Evolutionary conservation across 306 rosid species (phyloP), one percentile per base, ranked within the genome.

Genomic region (Chamaecrista fasciculata): DNA sequence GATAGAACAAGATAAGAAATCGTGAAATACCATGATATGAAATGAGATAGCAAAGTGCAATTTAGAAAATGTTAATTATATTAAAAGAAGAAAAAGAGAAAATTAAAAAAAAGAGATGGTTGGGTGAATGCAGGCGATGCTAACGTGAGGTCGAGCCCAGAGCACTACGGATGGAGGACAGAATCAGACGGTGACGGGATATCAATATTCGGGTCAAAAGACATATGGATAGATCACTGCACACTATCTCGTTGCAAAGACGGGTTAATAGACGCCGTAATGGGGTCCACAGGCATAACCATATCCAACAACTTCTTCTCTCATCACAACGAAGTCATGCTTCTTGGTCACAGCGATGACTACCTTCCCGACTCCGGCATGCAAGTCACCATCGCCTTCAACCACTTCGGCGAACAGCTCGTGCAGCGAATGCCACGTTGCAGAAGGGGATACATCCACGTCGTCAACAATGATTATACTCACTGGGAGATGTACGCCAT

Each of bases 401-500:
- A 93, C 74, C 98, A 93, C 79, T 93, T 93, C 3, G 98, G 98
- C 0, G 79, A 88, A 56, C 42, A 88, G 48, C 86, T 93, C 0
- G 91, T 93, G 0, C 98, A 93, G 79, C 58, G 98, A 31, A 93
- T 93, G 96, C 98, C 98, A 0, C 77, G 98, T 0, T 93, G 98
- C 76, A 59, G 98, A 4, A 78, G 79, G 5, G 98, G 98, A 2
- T 93, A 93, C 74, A 90, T 93, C 55, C 98, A 93, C 42, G 97
- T 93, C 0, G 98, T 93, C 19, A 93, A 93, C 85, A 93, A 93
- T 6, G 98, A 93, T 29, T 93, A 80, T 71, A 93, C 98, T 0
- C 83, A 71, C 50, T 93, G 98, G 98, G 97, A 93, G 66, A 93
- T 93, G 98, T 93, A 93, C n/a, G 98, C 98, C 4, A 90, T 93